A percentile compares a stretch with the other conserved stretches of the same genome.
phyloP scores from a whole-genome alignment of 805 yeast genomes.

The Kazachstania martiniae region DNA sequence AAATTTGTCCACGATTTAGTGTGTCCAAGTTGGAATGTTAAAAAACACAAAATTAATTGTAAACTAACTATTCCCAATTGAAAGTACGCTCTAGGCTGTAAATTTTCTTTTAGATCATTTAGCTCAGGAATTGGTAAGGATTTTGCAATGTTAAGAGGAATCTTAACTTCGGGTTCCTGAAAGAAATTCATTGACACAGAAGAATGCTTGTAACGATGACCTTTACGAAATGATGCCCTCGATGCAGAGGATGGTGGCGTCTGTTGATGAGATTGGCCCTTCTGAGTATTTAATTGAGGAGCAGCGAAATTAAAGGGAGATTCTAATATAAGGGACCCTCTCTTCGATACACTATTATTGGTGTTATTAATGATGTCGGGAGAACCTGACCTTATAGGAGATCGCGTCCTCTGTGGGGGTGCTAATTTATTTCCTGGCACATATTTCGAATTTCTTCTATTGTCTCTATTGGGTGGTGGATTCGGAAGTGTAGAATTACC shows the following conservation, averaged over 20 bases:
- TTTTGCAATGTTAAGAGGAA: slow-evolving; percentile 70
- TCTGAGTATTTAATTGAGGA: slow-evolving; percentile 6
- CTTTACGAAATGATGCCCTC: slow-evolving; percentile 71
- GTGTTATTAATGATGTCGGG: slow-evolving; percentile 5
- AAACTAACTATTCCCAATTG: slow-evolving; percentile 47
- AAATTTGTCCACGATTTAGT: slow-evolving; percentile 47
- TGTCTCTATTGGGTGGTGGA: slow-evolving; percentile 7
- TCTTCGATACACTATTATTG: slow-evolving; percentile 4
- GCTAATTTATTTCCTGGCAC: slow-evolving; percentile 24
- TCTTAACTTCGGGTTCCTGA: slow-evolving; percentile 76
- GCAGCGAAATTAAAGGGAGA: slow-evolving; percentile 23
- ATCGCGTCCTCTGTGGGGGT: slow-evolving; percentile 19
- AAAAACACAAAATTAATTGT: slow-evolving; percentile 45
- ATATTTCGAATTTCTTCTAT: slow-evolving; percentile 22
- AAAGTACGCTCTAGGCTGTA: slow-evolving; percentile 43
- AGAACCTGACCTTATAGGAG: slow-evolving; percentile 13
- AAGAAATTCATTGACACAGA: slow-evolving; percentile 93
- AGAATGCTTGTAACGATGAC: slow-evolving; percentile 92
- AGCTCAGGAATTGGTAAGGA: slow-evolving; percentile 37
- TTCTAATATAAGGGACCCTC: slow-evolving; percentile 16
- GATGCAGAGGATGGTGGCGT: slow-evolving; percentile 18
- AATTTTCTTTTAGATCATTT: slow-evolving; percentile 50
- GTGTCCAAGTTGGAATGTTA: slow-evolving; percentile 52
- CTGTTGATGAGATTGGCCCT: slow-evolving; percentile 2
- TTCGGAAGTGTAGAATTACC: not conserved